A percentile compares a stretch with the other conserved stretches of the same genome.
Evolutionary conservation across 345 rosid genomes (phyloP).

Genomic region (Citrus reticulata): DNA sequence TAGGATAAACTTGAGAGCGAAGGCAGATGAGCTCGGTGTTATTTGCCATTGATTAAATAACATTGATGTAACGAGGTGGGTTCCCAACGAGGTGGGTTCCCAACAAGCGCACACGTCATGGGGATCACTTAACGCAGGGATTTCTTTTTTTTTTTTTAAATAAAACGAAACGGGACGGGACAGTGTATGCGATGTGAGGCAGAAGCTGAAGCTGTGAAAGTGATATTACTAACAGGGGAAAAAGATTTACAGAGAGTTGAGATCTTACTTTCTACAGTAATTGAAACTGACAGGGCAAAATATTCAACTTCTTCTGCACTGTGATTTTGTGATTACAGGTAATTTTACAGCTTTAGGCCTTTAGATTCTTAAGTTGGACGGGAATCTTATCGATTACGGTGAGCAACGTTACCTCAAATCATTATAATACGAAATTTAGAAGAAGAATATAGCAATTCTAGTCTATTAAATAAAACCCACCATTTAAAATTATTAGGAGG

Average conservation of each 20-base stretch:
- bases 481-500: no score
- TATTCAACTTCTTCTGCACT: background rate
- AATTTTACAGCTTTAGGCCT: background rate
- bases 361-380: background rate
- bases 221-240: background rate
- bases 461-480: no score
- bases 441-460: no score
- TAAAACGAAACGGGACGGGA: no score
- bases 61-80: conserved; percentile 13
- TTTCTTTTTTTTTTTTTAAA: background rate
- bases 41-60: background rate
- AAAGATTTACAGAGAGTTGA: conserved; percentile 15
- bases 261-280: conserved; percentile 14
- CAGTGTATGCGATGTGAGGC: conserved; percentile 1
- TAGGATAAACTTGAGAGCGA: no score
- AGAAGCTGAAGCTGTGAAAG: conserved; percentile 19
- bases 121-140: conserved; percentile 36
- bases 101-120: conserved; percentile 34
- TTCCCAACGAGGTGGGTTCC: conserved; percentile 34
- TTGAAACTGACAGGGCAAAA: background rate
- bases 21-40: no score
- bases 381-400: background rate
- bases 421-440: no score
- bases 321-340: background rate
- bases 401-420: background rate